Percentiles rank a stretch among this genome's conserved stretches.
Conservation (phyloP, 495 filamentous ascomycete species). For the Pseudevernia furfuracea region DNA sequence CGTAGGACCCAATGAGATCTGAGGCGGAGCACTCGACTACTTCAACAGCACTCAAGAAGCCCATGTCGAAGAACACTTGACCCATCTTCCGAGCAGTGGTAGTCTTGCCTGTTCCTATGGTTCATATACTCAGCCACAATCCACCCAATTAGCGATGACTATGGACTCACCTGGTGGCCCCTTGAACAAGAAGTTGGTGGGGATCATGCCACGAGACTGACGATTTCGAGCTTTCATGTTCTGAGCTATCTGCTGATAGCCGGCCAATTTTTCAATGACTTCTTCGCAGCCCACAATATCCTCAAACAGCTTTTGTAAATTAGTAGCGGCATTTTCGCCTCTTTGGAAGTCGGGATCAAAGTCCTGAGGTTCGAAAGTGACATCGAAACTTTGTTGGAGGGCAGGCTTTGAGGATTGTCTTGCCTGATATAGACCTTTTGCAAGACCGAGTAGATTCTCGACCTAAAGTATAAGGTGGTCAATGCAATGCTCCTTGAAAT, state of each 20-base stretch:
- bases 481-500: too few relatives aligned
- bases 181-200: conserved; percentile 56
- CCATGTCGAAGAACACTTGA: conserved; percentile 65
- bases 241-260: conserved; percentile 50
- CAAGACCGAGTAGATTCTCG: conserved; percentile 54
- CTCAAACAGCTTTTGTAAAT: conserved; percentile 52
- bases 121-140: conserved; percentile 5
- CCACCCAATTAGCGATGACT: background rate
- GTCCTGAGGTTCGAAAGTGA: conserved; percentile 51
- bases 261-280: conserved; percentile 50
- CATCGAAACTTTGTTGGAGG: conserved; percentile 27
- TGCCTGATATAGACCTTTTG: conserved; percentile 53
- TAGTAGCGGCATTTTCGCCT: conserved; percentile 40
- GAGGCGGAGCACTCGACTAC: conserved; percentile 55
- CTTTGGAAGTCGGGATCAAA: conserved; percentile 63
- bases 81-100: conserved; percentile 65
- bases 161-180: conserved; percentile 52
- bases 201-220: conserved; percentile 50
- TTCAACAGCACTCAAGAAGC: conserved; percentile 46
- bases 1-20: conserved; percentile 53
- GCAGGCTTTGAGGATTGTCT: conserved; percentile 32
- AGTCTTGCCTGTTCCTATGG: conserved; percentile 64
- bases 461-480: conserved; percentile 27
- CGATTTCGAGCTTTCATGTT: conserved; percentile 39
- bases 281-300: conserved; percentile 60